phyloP scores from a whole-genome alignment of 2,329 filamentous ascomycete genomes.

The Aspergillus pseudotamarii region DNA sequence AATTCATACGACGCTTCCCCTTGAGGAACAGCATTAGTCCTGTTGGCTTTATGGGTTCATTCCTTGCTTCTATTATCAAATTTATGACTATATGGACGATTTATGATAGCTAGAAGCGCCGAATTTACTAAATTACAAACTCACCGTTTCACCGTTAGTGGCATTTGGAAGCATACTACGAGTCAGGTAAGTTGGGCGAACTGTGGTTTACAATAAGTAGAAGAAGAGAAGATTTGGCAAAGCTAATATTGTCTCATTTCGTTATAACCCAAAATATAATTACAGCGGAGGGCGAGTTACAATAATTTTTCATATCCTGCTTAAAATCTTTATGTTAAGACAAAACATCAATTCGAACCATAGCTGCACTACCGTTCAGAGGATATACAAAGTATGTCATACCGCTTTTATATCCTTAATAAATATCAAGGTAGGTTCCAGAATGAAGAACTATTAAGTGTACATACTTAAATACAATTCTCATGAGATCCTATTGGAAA shows the following conservation, averaged over 20 bases:
- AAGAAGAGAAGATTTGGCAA: too few species aligned
- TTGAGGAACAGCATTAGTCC: constrained; percentile 34
- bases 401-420: neutral
- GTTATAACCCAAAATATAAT: too few species aligned
- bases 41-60: neutral
- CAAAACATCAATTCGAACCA: neutral
- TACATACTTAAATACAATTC: neutral
- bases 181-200: too few species aligned
- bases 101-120: neutral
- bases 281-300: too few species aligned
- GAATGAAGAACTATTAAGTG: neutral
- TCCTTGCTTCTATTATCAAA: neutral
- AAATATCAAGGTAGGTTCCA: neutral
- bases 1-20: constrained; percentile 29
- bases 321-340: neutral
- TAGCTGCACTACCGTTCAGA: neutral
- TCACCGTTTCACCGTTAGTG: too few species aligned
- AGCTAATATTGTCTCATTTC: too few species aligned
- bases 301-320: too few species aligned
- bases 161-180: too few species aligned
- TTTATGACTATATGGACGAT: neutral
- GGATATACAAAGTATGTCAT: neutral
- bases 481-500: neutral
- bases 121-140: neutral
- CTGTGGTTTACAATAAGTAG: too few species aligned